Base-by-base conservation (phyloP, 192 early-diverging fungal species). In the Kappamyces sp. region DNA sequence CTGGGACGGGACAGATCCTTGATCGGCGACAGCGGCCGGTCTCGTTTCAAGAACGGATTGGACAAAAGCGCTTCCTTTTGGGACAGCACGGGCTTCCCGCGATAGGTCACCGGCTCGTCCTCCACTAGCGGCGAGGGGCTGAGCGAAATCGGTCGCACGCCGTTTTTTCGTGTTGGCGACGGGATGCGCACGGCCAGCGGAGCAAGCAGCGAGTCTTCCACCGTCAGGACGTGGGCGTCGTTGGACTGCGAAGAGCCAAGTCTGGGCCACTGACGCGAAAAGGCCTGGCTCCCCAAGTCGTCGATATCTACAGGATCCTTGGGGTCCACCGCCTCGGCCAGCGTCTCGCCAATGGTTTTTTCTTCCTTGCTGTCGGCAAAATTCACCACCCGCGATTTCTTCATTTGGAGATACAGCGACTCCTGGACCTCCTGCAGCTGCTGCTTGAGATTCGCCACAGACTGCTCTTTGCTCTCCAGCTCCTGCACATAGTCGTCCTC, bases 401-500 rank as follows among this genome's bases (percentile, higher is more conserved):
- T 15, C 10, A 53, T 40, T 7, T 36, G 51, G 31, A 13, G n/a
- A 31, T 40, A 53, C 33, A 44, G 55, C 12, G 49, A 5, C n/a
- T 51, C 49, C 12, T 51, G n/a, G 9, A 32, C 55, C 46, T 57
- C 40, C 39, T 41, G 36, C 60, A 64, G 58, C 42, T 65, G 47
- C 5, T 43, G 12, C 5, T 44, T 42, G 6, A 72, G 48, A 60
- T 77, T 69, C 2, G 6, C 31, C 1, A 75, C 34, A 15, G 8
- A 31, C 37, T 63, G 67, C 36, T 75, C 66, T n/a, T 15, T 50
- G 32, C 75, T 72, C 2, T 41, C 54, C 5, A 63, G n/a, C 66
- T 57, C 58, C 8, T 51, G 44, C 51, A 62, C 61, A 2, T 42
- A 31, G 7, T 66, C 64, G 49, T 64, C 55, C 13, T 69, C 41